Evolutionary conservation across 2,329 filamentous ascomycete genomes (phyloP), one percentile per base, ranked within the genome.

Genomic region (Dissoconium aciculare): DNA sequence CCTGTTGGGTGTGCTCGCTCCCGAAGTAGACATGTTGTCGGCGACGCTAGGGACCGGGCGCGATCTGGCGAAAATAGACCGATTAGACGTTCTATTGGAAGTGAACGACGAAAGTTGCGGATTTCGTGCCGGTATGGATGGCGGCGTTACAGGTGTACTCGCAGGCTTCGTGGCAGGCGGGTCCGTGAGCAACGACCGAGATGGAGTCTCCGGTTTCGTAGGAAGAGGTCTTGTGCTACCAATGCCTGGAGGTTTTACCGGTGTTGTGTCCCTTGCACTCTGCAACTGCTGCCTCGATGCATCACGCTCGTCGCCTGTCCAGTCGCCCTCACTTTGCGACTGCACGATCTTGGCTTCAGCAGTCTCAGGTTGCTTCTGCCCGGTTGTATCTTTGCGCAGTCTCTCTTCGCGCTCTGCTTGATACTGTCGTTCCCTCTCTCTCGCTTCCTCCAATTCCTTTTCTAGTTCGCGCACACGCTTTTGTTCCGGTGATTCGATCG

Each of bases 391-490:
- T 26, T 53, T 52, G 21, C 52, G 49, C n/a, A 59, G 35, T 17
- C 66, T 56, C 15, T 67, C 64, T 37, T 72, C 64, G 9, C 73
- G 62, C 47, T 75, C 72, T 14, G 56, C 57, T 45, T 76, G 64
- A 44, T 78, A 78, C 43, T 69, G 64, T 23, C 63, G 62, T 47
- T 81, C 76, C 26, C 76, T 65, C 41, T 76, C 71, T 41, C 74
- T 69, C 10, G 77, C 75, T 45, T 71, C 65, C 45, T 74, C 71
- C 1, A 82, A 62, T 47, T 81, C 70, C 17, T 66, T 64, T 57
- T 95, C 87, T 4, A 95, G 65, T 51, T 94, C 77, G 45, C 70
- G 70, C 39, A 94, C 75, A 24, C 84, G 73, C 40, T 66, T 69
- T 39, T 64, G 71, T 52, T 87, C 70, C 2, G 62, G 55, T 14